Evolutionary conservation across 805 yeast genomes (phyloP).

Genomic region (Maudiozyma turicensis): DNA sequence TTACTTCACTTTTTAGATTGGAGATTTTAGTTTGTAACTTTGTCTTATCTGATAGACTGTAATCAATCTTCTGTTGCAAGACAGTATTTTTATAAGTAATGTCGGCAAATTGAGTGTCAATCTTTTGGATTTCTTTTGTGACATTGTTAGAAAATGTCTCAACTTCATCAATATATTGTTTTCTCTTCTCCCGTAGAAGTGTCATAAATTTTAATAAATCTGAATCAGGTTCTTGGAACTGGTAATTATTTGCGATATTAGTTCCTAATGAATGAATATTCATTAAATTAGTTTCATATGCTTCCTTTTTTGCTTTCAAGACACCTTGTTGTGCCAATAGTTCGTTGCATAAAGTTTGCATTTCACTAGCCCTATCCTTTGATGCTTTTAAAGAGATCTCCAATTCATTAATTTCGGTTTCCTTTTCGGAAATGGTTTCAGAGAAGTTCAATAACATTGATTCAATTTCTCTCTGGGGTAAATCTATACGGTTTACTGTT

Average conservation of each 20-base stretch:
- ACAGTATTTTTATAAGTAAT: constrained; percentile 21
- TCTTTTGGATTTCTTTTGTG: neutral
- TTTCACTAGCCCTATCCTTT: constrained; percentile 17
- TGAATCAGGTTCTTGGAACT: neutral
- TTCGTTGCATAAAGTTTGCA: constrained; percentile 29
- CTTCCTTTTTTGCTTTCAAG: constrained; percentile 35
- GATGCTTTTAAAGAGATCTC: constrained; percentile 16
- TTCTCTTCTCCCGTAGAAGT: neutral
- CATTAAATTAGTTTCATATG: constrained; percentile 7
- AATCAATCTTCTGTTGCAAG: constrained; percentile 32
- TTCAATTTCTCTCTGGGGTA: constrained; percentile 32
- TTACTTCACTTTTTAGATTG: constrained; percentile 32
- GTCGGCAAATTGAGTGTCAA: constrained; percentile 5
- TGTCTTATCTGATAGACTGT: constrained; percentile 36
- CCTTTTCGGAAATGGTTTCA: constrained; percentile 21
- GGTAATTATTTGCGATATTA: neutral
- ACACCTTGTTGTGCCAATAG: constrained; percentile 47
- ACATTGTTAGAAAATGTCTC: neutral
- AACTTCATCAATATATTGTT: neutral
- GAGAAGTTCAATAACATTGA: constrained; percentile 36
- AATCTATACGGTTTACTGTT: constrained; percentile 19
- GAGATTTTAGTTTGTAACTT: constrained; percentile 30
- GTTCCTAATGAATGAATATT: neutral
- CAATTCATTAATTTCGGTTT: constrained; percentile 18
- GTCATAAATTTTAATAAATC: neutral